Evolutionary conservation across 108 stramenopile species (phyloP), one percentile per base, ranked within the genome.

Genomic region (Fistulifera solaris): DNA sequence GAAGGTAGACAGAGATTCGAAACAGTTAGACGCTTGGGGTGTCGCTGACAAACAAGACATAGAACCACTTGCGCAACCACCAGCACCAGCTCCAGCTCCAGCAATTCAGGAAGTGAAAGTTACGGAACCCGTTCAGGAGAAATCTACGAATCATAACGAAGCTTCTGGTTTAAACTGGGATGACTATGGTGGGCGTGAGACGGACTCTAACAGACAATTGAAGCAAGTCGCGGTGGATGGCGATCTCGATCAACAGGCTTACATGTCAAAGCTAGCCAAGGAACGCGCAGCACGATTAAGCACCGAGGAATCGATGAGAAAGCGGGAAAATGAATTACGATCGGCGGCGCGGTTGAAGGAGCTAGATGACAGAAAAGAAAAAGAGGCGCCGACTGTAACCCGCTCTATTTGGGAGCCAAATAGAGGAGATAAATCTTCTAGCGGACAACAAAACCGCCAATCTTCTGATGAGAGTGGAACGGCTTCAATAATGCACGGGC

Each of bases 211-310:
- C 0, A 38, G 41, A 3, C 22, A 8, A 40, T 10, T 24, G 13
- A 25, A 38, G 7, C 14, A 12, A 47, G 27, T 38, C n/a, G 50
- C 31, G 16, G 54, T 8, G 0, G 59, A 65, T 21, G 40, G 48
- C 39, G 46, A 8, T 11, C 38, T 62, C 13, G 77, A 74, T 26
- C 46, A 69, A 22, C 71, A 80, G 44, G 54, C 16, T 13, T 56
- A 64, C 23, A 83, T 83, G 79, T 60, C 69, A 13, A 71, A 63
- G 46, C 45, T 81, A 19, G 83, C 83, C 21, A 76, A 68, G 50
- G 77, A 85, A 58, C 67, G 75, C 1, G 77, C 82, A n/a, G 73
- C 76, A 62, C 58, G 63, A 45, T 31, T 62, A 19, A 70, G 69
- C 25, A 43, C 59, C 4, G 83, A 83, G 56, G 82, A 77, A 55